phyloP scores from a whole-genome alignment of 305 asterid species.

The Solanum chacoense region DNA sequence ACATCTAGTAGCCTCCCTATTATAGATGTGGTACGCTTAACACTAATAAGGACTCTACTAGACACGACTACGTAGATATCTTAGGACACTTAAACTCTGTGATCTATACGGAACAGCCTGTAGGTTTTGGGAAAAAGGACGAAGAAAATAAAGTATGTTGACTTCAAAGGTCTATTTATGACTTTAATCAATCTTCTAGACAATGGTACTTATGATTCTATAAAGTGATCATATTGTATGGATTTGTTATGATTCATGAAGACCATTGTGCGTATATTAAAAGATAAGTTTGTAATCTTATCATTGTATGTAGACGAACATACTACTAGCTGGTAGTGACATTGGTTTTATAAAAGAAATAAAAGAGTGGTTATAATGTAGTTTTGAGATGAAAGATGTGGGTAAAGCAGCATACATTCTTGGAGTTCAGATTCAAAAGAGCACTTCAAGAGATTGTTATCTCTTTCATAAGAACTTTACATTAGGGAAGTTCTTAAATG shows the following conservation, averaged over 20 bases:
- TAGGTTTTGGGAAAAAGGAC: not conserved
- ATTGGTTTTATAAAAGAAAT: not conserved
- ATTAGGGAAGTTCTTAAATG: not conserved
- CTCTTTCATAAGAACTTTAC: not conserved
- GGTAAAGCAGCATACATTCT: not conserved
- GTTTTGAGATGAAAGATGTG: not conserved
- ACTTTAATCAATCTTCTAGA: not conserved
- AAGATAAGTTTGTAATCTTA: not conserved
- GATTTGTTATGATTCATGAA: no score
- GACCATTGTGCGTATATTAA: not conserved
- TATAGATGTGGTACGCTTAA: not conserved
- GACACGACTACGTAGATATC: not conserved
- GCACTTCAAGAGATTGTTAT: not conserved
- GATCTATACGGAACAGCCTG: no score
- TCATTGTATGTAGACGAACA: not conserved
- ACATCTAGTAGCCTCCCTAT: not conserved
- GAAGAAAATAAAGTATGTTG: not conserved
- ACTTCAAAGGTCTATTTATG: not conserved
- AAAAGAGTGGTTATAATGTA: not conserved
- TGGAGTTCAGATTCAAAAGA: not conserved
- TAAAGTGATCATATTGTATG: not conserved
- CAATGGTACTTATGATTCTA: not conserved
- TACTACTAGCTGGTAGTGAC: not conserved
- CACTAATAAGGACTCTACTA: not conserved
- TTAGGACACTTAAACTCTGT: not conserved